Evolutionary conservation across 768 basidiomycete genomes (phyloP), one percentile per base, ranked within the genome.

Genomic region (Crucibulum laeve): DNA sequence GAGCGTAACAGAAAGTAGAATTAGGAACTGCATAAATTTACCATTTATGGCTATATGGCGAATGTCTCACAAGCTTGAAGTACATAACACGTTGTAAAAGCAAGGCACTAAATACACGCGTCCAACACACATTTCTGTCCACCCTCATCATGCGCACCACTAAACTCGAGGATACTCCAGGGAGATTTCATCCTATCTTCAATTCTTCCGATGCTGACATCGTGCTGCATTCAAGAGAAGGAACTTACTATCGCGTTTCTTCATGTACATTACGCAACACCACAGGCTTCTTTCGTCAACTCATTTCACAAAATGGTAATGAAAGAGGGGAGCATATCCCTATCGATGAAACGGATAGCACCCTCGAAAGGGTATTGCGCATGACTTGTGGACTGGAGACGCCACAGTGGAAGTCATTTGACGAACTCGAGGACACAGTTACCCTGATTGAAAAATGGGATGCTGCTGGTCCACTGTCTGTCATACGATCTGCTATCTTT

Each of bases 381-480:
- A 62, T 74, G 53, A 58, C 70, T 35, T 63, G 68, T 36, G 71
- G 73, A 0, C 54, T 70, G 6, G 67, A 65, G 35, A 65, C 67
- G 6, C 65, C 65, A 10, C 48, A 50, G 18, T 72, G 70, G 64
- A 54, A 63, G 25, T 66, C 68, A 0, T 65, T 70, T 43, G 67
- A 70, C 45, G 61, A 71, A 42, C 46, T 69, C 14, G 65, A 69
- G 37, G 53, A 54, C n/a, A 61, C 68, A 3, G 53, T 71, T 1
- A 45, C 60, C 11, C 68, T 73, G 10, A 70, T 70, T 5, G 68
- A 74, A 49, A 66, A 67, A 45, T 76, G 73, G 66, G 69, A 74
- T 28, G 61, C 73, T 15, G 65, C 66, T 4, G 71, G 71, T 5
- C 70, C 71, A 2, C 51, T 73, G 4, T 70, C 70, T 23, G 45